Evolutionary conservation across 192 early-diverging fungal species (phyloP).

Genomic region (Backusella parvicylindrica): DNA sequence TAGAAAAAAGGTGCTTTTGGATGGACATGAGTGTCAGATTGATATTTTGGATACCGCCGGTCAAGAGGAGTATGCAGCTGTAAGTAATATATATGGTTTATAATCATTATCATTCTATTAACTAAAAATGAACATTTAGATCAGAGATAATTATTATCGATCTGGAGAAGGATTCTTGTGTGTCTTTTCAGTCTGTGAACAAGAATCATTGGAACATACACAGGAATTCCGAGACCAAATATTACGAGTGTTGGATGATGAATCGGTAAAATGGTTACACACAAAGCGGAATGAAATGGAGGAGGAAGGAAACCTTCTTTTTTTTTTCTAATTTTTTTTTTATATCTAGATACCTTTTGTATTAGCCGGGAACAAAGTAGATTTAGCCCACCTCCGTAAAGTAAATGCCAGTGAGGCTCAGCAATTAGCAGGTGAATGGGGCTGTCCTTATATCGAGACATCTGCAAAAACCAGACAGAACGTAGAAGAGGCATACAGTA

Average conservation of each 20-base stretch:
- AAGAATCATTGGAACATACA: conserved; percentile 76
- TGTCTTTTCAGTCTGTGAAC: conserved; percentile 80
- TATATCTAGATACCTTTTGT: conserved; percentile 79
- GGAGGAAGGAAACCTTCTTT: no score
- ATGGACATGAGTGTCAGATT: conserved; percentile 76
- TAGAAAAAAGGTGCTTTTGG: conserved; percentile 75
- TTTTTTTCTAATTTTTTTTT: no score
- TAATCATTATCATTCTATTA: neutral
- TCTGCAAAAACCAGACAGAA: conserved; percentile 76
- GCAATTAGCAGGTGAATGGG: conserved; percentile 61
- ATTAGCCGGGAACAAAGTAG: conserved; percentile 78
- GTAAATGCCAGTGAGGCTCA: conserved; percentile 57
- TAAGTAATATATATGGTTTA: conserved; percentile 27
- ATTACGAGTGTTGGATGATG: conserved; percentile 78
- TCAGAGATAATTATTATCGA: conserved; percentile 84
- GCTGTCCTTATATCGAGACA: conserved; percentile 69
- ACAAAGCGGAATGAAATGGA: no score
- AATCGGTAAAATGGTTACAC: conserved; percentile 43
- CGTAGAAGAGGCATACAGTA: conserved; percentile 72
- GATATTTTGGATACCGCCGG: conserved; percentile 90
- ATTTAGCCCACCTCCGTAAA: conserved; percentile 58
- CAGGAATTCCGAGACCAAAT: conserved; percentile 87
- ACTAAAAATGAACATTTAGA: conserved; percentile 32
- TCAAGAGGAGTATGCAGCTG: conserved; percentile 89
- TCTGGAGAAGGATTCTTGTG: conserved; percentile 84